Conservation (phyloP, 2,329 filamentous ascomycete species). For the Neofusicoccum sp. region DNA sequence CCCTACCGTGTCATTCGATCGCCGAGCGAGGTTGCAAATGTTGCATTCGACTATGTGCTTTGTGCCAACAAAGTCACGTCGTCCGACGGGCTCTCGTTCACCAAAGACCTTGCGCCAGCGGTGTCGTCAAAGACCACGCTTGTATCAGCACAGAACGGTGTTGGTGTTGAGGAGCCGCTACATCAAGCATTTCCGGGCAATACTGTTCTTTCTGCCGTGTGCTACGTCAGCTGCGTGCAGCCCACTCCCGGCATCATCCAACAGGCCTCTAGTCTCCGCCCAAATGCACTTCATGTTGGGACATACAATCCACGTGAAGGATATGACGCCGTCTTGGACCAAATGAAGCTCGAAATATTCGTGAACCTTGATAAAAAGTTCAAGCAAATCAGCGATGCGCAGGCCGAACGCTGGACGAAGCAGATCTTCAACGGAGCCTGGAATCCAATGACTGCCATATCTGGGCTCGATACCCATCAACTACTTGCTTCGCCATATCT, state of each 20-base stretch:
- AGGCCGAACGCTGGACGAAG: conserved; percentile 26
- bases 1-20: conserved; percentile 23
- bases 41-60: conserved; percentile 25
- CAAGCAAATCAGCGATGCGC: conserved; percentile 19
- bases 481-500: conserved; percentile 20
- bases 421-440: conserved; percentile 26
- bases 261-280: conserved; percentile 22
- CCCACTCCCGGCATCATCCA: conserved; percentile 22
- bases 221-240: conserved; percentile 25
- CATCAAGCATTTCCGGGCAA: conserved; percentile 22
- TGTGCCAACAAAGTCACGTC: conserved; percentile 25
- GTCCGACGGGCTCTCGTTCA: conserved; percentile 16
- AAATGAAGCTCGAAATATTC: conserved; percentile 18
- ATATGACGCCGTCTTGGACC: background rate
- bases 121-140: conserved; percentile 22
- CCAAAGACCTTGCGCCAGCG: conserved; percentile 19
- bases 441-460: conserved; percentile 24
- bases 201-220: conserved; percentile 24
- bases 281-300: conserved; percentile 22
- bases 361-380: conserved; percentile 23
- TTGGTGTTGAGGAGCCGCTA: conserved; percentile 24
- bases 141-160: conserved; percentile 26
- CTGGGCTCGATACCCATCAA: conserved; percentile 23
- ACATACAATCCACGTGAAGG: background rate
- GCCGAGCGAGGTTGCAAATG: conserved; percentile 10